phyloP scores from a whole-genome alignment of 192 early-diverging fungal genomes.

The Linderina pennispora region DNA sequence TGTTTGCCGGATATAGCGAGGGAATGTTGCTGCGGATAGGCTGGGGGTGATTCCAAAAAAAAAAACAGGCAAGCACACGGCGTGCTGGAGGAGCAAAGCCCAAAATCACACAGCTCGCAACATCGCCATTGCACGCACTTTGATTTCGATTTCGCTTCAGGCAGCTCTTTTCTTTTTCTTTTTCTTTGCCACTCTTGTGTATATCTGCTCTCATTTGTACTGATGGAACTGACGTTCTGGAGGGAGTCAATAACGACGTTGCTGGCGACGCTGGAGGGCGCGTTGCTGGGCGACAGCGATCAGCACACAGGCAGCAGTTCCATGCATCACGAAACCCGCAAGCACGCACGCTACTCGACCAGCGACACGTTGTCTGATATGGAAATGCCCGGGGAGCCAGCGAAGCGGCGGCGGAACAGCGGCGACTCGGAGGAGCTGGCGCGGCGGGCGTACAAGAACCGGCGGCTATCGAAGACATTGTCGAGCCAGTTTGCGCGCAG shows the following conservation, averaged over 20 bases:
- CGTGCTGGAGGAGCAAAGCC: too few relatives aligned
- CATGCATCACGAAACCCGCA: constrained; percentile 3
- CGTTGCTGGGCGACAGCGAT: constrained; percentile 23
- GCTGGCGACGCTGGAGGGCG: constrained; percentile 30
- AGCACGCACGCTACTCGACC: constrained; percentile 25
- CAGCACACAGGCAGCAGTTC: neutral
- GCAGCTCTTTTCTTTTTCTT: neutral
- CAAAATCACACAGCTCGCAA: too few relatives aligned
- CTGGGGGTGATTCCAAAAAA: too few relatives aligned
- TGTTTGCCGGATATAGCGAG: too few relatives aligned
- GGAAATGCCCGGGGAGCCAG: constrained; percentile 23
- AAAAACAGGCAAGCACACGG: too few relatives aligned
- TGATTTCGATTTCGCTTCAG: too few relatives aligned
- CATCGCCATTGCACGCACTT: too few relatives aligned
- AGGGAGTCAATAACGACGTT: constrained; percentile 20
- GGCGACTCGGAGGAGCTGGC: constrained; percentile 6
- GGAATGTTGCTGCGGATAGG: too few relatives aligned
- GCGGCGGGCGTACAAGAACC: constrained; percentile 25
- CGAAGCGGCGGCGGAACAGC: constrained; percentile 42
- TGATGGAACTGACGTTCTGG: constrained; percentile 25
- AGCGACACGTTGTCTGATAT: constrained; percentile 42
- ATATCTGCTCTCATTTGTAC: neutral
- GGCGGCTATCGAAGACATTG: constrained; percentile 28
- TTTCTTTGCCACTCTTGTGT: neutral
- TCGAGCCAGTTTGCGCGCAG: constrained; percentile 46